Conservation (phyloP, 108 stramenopile species). For the Pseudonitzschia pungens region DNA sequence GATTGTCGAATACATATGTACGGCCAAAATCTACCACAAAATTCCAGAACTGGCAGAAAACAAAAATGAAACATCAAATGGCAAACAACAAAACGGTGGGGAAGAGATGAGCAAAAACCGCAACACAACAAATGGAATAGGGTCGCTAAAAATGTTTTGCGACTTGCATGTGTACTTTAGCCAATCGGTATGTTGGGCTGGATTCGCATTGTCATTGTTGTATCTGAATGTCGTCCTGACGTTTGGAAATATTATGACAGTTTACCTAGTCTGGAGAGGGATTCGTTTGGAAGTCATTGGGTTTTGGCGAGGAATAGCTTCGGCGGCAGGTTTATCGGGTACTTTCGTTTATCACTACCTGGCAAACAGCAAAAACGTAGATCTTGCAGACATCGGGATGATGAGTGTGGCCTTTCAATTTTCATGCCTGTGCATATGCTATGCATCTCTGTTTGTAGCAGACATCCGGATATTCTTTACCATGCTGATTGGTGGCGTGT, state of each 20-base stretch:
- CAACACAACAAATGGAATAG: neutral
- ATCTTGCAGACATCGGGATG: constrained; percentile 47
- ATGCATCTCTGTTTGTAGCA: constrained; percentile 36
- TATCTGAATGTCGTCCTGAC: constrained; percentile 56
- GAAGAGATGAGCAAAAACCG: neutral
- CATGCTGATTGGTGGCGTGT: constrained; percentile 59
- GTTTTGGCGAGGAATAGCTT: constrained; percentile 53
- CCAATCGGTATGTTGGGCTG: constrained; percentile 44
- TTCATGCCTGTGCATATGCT: constrained; percentile 40
- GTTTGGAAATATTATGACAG: constrained; percentile 68
- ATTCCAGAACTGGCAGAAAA: constrained; percentile 15
- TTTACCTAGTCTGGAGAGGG: constrained; percentile 56
- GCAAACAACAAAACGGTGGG: neutral
- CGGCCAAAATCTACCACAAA: constrained; percentile 30
- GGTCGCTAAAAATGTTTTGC: constrained; percentile 20
- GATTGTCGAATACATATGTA: constrained; percentile 53
- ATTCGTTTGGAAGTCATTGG: constrained; percentile 53
- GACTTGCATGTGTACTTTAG: constrained; percentile 38
- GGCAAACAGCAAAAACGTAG: constrained; percentile 5
- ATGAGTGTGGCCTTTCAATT: constrained; percentile 58
- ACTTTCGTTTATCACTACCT: constrained; percentile 57
- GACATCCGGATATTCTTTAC: constrained; percentile 25
- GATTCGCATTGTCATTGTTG: constrained; percentile 51
- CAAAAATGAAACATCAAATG: neutral
- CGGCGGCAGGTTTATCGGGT: constrained; percentile 57